Conservation (phyloP, 2,329 filamentous ascomycete genomes). For the Exophiala calicioides region DNA sequence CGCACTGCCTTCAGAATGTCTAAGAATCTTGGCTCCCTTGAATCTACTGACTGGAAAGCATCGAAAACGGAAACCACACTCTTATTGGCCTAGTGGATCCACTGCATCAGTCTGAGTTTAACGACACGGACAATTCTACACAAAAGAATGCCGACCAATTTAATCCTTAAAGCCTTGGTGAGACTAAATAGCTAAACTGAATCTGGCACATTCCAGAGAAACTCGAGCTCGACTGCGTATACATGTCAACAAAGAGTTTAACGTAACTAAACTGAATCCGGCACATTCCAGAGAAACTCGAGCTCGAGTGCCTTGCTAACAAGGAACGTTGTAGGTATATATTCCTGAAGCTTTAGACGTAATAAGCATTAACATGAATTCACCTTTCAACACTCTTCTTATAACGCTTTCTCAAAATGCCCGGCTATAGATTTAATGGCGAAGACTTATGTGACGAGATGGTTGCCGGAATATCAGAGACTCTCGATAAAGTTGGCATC, state of each 20-base stretch:
- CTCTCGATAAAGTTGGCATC: neutral
- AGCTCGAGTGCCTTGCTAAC: neutral
- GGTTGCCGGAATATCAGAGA: neutral
- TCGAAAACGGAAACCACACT: too few relatives aligned
- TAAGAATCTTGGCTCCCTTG: too few relatives aligned
- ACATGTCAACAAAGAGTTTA: neutral
- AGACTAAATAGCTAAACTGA: neutral
- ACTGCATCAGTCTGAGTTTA: too few relatives aligned
- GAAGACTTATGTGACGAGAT: neutral
- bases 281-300: neutral
- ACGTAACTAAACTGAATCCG: neutral
- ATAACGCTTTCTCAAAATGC: neutral
- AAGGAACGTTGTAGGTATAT: neutral
- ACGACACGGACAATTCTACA: too few relatives aligned
- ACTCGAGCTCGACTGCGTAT: neutral
- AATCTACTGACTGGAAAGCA: too few relatives aligned
- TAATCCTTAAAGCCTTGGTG: too few relatives aligned
- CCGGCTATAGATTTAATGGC: neutral
- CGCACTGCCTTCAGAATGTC: too few relatives aligned
- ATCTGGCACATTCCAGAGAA: conserved; percentile 1
- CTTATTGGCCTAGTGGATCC: too few relatives aligned
- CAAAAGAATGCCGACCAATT: too few relatives aligned
- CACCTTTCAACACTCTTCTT: neutral
- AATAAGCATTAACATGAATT: neutral
- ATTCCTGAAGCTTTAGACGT: neutral